phyloP scores from a whole-genome alignment of 805 yeast species.

The Ogataea nakhonphanomensis region DNA sequence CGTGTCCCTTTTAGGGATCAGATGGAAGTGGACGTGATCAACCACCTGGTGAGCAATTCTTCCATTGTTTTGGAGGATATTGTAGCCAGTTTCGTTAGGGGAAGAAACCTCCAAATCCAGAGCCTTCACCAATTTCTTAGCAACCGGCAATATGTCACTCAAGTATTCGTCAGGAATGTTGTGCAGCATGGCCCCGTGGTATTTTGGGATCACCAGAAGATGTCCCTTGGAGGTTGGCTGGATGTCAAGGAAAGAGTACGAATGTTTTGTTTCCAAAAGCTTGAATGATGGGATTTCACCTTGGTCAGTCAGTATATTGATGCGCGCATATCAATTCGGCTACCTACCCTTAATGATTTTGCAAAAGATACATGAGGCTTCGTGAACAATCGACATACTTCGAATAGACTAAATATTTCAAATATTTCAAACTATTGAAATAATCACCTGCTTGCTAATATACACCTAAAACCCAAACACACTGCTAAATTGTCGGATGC shows the following conservation, averaged over 20 bases:
- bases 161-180: slow-evolving; percentile 89
- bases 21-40: slow-evolving; percentile 94
- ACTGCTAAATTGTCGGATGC: slow-evolving; percentile 33
- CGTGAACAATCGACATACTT: slow-evolving; percentile 34
- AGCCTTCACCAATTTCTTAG: slow-evolving; percentile 78
- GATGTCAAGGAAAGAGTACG: slow-evolving; percentile 86
- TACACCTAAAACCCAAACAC: slow-evolving; percentile 38
- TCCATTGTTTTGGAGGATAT: slow-evolving; percentile 90
- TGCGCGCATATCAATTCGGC: background rate
- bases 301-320: slow-evolving; percentile 20
- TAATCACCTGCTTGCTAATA: slow-evolving; percentile 1
- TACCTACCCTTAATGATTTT: slow-evolving; percentile 79
- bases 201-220: slow-evolving; percentile 84
- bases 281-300: slow-evolving; percentile 96
- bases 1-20: slow-evolving; percentile 80
- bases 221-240: slow-evolving; percentile 92
- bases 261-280: slow-evolving; percentile 75
- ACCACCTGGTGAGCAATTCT: slow-evolving; percentile 93
- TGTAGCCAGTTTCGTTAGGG: slow-evolving; percentile 72
- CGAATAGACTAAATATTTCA: slow-evolving; percentile 3
- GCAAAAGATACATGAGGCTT: slow-evolving; percentile 83
- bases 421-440: background rate
- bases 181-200: slow-evolving; percentile 91
- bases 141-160: slow-evolving; percentile 81
- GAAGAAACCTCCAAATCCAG: slow-evolving; percentile 62